Evolutionary conservation across 208 protist genomes (phyloP).

Genomic region (Polymyxa betae): DNA sequence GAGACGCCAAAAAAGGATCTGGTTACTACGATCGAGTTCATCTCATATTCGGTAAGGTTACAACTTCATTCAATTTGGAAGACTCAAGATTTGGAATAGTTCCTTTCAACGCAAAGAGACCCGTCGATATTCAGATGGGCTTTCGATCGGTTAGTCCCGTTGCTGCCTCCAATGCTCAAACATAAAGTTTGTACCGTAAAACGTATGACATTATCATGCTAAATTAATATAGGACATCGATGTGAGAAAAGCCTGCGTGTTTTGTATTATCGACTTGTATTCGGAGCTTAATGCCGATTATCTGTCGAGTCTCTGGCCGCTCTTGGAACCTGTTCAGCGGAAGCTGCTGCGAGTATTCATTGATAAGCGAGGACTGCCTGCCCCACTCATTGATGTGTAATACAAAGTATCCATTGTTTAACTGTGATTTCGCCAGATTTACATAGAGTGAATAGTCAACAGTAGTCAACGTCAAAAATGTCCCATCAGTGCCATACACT

Average conservation of each 20-base stretch:
- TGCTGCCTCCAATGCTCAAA: background rate
- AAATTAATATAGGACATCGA: background rate
- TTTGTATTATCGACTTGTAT: conserved; percentile 33
- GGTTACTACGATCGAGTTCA: conserved; percentile 37
- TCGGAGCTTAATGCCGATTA: background rate
- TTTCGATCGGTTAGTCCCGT: background rate
- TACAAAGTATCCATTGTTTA: too few species aligned
- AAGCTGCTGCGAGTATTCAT: conserved; percentile 11
- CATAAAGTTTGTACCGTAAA: background rate
- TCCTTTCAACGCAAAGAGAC: background rate
- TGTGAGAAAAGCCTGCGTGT: conserved; percentile 6
- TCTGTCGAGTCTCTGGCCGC: background rate
- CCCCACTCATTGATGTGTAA: too few species aligned
- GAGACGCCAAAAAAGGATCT: background rate
- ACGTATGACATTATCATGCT: background rate
- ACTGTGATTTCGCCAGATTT: too few species aligned
- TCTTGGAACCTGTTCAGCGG: background rate
- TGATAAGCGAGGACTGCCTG: conserved; percentile 13
- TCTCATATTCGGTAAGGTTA: background rate
- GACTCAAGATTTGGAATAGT: background rate
- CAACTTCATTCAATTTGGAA: background rate
- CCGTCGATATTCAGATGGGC: background rate
- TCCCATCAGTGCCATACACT: too few species aligned
- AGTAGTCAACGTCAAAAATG: too few species aligned
- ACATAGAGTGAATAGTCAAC: too few species aligned